Evolutionary conservation across 2,329 filamentous ascomycete species (phyloP), one percentile per base, ranked within the genome.

Genomic region (Chaetomium strumarium): DNA sequence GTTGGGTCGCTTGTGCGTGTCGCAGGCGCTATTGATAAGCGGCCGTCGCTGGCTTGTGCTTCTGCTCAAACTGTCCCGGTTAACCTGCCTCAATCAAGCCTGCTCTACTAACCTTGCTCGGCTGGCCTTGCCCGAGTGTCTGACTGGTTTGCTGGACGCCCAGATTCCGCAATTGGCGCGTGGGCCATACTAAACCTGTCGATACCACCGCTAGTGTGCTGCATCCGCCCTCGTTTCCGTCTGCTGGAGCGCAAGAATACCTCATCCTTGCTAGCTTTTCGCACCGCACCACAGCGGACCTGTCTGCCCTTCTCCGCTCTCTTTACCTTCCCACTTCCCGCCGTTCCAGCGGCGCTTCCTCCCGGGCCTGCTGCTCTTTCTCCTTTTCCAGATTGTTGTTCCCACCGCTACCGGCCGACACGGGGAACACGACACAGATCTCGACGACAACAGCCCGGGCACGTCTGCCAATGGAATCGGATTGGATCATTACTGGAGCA

Each of bases 221-320:
- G 61, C 61, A 60, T 50, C 53, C 56, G 55, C 56, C 54, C 57
- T 60, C 60, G 60, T 60, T 61, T 58, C 58, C 57, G 49, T 33
- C 44, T 52, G 55, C 53, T 57, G 50, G 57, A 58, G 51, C 45
- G 53, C 53, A 43, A 55, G 20, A 53, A 46, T 44, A 37, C 37
- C 46, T 31, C n/a, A 50, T 53, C 55, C 51, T 40, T 53, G 55
- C 57, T 60, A 59, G 56, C 54, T 53, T 58, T 51, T 54, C 17
- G 51, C 46, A 58, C 48, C 48, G 51, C 49, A 58, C 56, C 54
- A 56, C 51, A 48, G 48, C 42, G 42, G 49, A 53, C 50, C 49
- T 41, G 46, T 24, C n/a, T 43, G 29, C 34, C 40, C 50, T 48
- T 53, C 52, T 55, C 55, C 52, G 49, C 54, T 50, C 52, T 53